Conservation (phyloP, 495 filamentous ascomycete genomes). For the Penicillium pulvis region DNA sequence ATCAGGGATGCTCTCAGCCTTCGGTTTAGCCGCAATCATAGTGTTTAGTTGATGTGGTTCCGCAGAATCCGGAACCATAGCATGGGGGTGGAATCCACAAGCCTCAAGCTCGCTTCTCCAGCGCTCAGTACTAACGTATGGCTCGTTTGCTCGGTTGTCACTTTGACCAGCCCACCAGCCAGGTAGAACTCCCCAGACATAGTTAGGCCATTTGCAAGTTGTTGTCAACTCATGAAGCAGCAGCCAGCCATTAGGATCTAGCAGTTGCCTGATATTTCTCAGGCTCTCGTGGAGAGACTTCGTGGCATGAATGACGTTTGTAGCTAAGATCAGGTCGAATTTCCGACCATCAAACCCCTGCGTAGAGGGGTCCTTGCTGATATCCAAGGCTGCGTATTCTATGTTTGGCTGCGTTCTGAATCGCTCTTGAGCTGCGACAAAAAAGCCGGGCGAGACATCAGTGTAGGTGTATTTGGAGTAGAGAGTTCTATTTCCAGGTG, state of each 20-base stretch:
- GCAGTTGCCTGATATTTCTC: conserved; percentile 36
- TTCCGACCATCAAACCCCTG: conserved; percentile 47
- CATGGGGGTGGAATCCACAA: conserved; percentile 37
- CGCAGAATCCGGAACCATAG: conserved; percentile 32
- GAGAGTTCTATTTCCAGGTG: background rate
- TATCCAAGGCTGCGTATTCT: conserved; percentile 30
- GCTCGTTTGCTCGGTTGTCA: conserved; percentile 26
- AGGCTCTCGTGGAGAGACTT: conserved; percentile 37
- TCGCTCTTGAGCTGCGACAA: conserved; percentile 21
- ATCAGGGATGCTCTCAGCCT: background rate
- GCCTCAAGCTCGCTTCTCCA: conserved; percentile 35
- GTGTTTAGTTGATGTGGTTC: conserved; percentile 34
- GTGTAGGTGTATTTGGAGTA: conserved; percentile 38
- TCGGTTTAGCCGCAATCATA: conserved; percentile 31
- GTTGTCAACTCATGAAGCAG: conserved; percentile 28
- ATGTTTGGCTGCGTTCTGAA: conserved; percentile 17
- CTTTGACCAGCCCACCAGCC: conserved; percentile 44
- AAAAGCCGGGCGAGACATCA: conserved; percentile 52
- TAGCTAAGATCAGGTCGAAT: conserved; percentile 57
- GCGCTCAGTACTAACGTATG: conserved; percentile 26
- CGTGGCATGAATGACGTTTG: conserved; percentile 57
- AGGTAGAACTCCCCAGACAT: conserved; percentile 26
- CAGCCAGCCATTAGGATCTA: conserved; percentile 26
- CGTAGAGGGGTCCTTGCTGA: conserved; percentile 44
- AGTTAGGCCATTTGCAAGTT: conserved; percentile 8